These are phyloP conservation scores for Vitis riparia DNA, from an alignment of 164 flowering plant species.

Conservation along the genomic window DNA sequence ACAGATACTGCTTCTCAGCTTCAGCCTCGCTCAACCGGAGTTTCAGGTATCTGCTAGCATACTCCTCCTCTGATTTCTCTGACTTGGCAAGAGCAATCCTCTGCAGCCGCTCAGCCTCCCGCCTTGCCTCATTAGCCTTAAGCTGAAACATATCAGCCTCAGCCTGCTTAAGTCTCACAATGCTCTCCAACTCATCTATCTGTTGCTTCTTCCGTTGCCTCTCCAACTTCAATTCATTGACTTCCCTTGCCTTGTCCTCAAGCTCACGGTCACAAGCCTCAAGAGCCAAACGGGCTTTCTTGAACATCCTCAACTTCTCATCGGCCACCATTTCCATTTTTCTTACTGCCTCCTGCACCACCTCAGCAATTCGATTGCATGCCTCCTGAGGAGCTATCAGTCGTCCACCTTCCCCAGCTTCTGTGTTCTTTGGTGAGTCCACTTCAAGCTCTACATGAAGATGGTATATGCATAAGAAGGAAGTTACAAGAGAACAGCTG, in stretches of 20 bases:
- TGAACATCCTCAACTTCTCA: constrained; percentile 82
- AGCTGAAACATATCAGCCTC: constrained; percentile 99
- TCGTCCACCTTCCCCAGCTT: constrained; percentile 67
- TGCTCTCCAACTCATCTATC: constrained; percentile 84
- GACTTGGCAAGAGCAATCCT: constrained; percentile 82
- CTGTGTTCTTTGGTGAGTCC: constrained; percentile 63
- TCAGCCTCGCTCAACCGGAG: constrained; percentile 89
- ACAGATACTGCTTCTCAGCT: constrained; percentile 88
- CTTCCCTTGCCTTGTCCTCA: constrained; percentile 84
- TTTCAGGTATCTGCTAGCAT: constrained; percentile 85
- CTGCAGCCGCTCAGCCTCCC: constrained; percentile 89
- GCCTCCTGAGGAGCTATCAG: constrained; percentile 93
- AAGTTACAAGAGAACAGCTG: constrained; percentile 4
- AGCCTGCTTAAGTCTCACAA: constrained; percentile 88
- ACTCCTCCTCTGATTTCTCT: constrained; percentile 91
- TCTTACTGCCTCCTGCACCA: constrained; percentile 88
- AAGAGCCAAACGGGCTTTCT: constrained; percentile 75
- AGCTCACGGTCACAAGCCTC: constrained; percentile 88
- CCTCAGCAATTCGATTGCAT: constrained; percentile 85
- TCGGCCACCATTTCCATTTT: constrained; percentile 98
- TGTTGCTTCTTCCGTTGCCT: constrained; percentile 82
- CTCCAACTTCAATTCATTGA: constrained; percentile 66
- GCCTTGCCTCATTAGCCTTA: constrained; percentile 94
- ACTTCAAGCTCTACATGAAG: constrained; percentile 65
- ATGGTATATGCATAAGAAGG: neutral